These are phyloP conservation scores for Microdochium bolleyi DNA, from an alignment of 2,329 filamentous ascomycete species.

Conservation along the genomic window DNA sequence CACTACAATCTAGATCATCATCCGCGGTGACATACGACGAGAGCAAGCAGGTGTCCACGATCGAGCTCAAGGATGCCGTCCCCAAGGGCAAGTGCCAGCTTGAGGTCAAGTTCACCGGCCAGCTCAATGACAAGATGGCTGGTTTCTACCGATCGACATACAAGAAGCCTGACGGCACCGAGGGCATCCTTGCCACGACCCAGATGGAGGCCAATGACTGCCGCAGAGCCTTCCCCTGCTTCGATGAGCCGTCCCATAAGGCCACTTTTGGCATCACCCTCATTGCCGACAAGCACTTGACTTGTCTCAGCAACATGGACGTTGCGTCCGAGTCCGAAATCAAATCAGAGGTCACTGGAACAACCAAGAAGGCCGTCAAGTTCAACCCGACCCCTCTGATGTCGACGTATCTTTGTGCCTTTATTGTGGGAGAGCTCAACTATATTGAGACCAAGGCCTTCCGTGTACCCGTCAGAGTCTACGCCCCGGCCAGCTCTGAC, in stretches of 20 bases:
- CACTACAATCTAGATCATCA: slow-evolving; percentile 51
- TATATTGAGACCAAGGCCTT: slow-evolving; percentile 89
- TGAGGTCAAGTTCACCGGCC: slow-evolving; percentile 68
- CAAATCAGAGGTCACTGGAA: slow-evolving; percentile 50
- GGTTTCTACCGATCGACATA: slow-evolving; percentile 96
- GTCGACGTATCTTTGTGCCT: slow-evolving; percentile 93
- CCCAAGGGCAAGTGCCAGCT: slow-evolving; percentile 71
- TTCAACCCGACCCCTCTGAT: slow-evolving; percentile 91
- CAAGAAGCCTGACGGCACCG: slow-evolving; percentile 71
- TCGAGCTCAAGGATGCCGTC: slow-evolving; percentile 69
- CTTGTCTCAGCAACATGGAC: slow-evolving; percentile 96
- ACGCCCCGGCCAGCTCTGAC: slow-evolving; percentile 80
- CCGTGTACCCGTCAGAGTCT: slow-evolving; percentile 88
- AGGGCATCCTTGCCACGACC: slow-evolving; percentile 77
- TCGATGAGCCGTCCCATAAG: slow-evolving; percentile 92
- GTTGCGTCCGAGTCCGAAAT: slow-evolving; percentile 72
- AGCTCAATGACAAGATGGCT: slow-evolving; percentile 87
- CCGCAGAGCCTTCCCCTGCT: slow-evolving; percentile 87
- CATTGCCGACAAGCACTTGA: slow-evolving; percentile 82
- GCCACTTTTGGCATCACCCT: slow-evolving; percentile 87
- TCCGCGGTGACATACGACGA: slow-evolving; percentile 68
- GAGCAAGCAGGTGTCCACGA: slow-evolving; percentile 71
- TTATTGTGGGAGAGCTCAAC: slow-evolving; percentile 89
- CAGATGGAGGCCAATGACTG: slow-evolving; percentile 98
- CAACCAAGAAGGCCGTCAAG: slow-evolving; percentile 74